phyloP scores from a whole-genome alignment of 129 eudicot species.

The Sambucus nigra region DNA sequence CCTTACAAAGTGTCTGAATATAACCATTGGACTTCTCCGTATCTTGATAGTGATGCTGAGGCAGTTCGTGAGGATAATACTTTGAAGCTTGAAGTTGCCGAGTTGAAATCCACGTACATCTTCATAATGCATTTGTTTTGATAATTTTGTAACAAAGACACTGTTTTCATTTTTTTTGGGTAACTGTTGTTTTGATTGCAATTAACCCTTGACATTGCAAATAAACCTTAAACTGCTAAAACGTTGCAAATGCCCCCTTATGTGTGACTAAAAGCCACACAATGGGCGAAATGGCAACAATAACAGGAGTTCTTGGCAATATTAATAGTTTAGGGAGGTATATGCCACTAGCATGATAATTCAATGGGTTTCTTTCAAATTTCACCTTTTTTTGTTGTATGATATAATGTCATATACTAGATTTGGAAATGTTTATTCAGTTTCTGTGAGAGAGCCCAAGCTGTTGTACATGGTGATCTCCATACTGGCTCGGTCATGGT shows the following conservation, averaged over 20 bases:
- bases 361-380: too few species aligned
- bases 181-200: too few species aligned
- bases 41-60: conserved; percentile 79
- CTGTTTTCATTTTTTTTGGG: not conserved
- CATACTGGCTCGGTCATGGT: conserved; percentile 97
- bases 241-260: too few species aligned
- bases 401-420: not conserved
- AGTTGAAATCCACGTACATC: conserved; percentile 76
- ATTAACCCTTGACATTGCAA: too few species aligned
- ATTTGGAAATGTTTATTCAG: too few species aligned
- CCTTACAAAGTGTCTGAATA: conserved; percentile 79
- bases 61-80: conserved; percentile 73
- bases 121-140: not conserved
- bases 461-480: conserved; percentile 88
- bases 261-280: too few species aligned
- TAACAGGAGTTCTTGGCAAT: too few species aligned
- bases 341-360: too few species aligned
- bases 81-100: conserved; percentile 86
- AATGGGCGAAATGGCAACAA: too few species aligned
- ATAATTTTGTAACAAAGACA: not conserved
- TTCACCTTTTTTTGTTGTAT: not conserved
- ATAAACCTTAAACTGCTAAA: too few species aligned
- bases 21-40: conserved; percentile 92
- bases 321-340: too few species aligned
- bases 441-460: conserved; percentile 91